Evolutionary conservation across 1,284 basidiomycete species (phyloP), one percentile per base, ranked within the genome.

Genomic region (Sphaerobolus stellatus): DNA sequence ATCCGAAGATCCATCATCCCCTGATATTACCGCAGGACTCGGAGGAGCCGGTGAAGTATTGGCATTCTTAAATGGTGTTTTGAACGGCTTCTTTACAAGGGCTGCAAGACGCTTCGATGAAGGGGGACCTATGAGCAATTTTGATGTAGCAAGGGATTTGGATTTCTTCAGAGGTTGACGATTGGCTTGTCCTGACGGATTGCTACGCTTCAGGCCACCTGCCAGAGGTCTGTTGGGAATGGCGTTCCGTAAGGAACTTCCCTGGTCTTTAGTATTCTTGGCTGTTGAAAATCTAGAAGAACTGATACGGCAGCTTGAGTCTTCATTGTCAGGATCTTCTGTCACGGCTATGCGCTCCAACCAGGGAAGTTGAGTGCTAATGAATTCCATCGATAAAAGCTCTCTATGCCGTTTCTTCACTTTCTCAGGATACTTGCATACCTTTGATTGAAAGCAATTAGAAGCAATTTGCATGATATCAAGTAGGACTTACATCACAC

Each of bases 351-450:
- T 59, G 24, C 59, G 60, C 31, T 66, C 56, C 11, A 68, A 54
- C 5, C 58, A 46, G 50, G 66, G 62, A 14, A 66, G 59, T 48
- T 74, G 70, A 1, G 67, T 61, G 2, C 65, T 64, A 0, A 77
- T 73, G 46, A 72, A 65, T 25, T 79, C 77, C 50, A 75, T 71
- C 0, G 78, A 71, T 0, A 82, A 79, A 2, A 90, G 73, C 11
- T 73, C 75, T 24, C 63, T 61, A 53, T 80, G 78, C 27, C 77
- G 75, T 1, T 66, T 68, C 48, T 66, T 74, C 0, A 81, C 80
- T 66, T 84, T 88, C 18, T 84, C 82, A 0, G 88, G 85, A 58
- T 83, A 82, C 66, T 86, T 88, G 71, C 90, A 92, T 3, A 90
- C 77, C 88, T 90, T n/a, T n/a, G n/a, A n/a, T n/a, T n/a, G 51